Evolutionary conservation across 129 eudicot species (phyloP).

Genomic region (Logfia minima): DNA sequence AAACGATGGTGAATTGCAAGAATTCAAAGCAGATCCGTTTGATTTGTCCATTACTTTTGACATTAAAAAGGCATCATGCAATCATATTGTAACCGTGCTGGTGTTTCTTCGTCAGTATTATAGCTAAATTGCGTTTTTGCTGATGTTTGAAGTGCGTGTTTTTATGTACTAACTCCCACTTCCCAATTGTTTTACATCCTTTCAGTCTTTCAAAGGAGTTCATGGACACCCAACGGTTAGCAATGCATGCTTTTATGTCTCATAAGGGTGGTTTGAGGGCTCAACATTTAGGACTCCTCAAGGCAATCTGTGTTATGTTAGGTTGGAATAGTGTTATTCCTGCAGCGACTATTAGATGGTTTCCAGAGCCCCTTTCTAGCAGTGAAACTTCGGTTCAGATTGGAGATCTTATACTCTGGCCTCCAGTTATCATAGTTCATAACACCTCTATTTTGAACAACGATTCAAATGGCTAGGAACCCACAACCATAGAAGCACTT

Average conservation of each 20-base stretch:
- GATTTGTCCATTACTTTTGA: too few relatives aligned
- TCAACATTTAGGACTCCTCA: constrained; percentile 66
- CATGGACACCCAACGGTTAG: constrained; percentile 55
- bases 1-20: too few relatives aligned
- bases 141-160: constrained; percentile 2
- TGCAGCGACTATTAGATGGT: constrained; percentile 43
- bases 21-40: too few relatives aligned
- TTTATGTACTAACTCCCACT: constrained; percentile 12
- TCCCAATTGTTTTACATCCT: constrained; percentile 26
- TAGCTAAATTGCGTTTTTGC: not conserved
- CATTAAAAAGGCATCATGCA: too few relatives aligned
- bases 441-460: constrained; percentile 28
- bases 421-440: constrained; percentile 64
- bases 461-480: constrained; percentile 29
- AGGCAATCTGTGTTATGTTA: constrained; percentile 69
- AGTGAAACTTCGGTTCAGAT: constrained; percentile 53
- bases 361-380: constrained; percentile 40
- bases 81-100: too few relatives aligned
- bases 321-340: constrained; percentile 55
- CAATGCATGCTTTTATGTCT: constrained; percentile 65
- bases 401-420: constrained; percentile 73
- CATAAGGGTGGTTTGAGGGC: constrained; percentile 61
- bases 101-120: not conserved
- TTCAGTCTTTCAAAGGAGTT: constrained; percentile 61
- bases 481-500: constrained; percentile 47